Evolutionary conservation across 1,139 yeast species (phyloP), one percentile per base, ranked within the genome.

Genomic region (Suhomyces wounanorum): DNA sequence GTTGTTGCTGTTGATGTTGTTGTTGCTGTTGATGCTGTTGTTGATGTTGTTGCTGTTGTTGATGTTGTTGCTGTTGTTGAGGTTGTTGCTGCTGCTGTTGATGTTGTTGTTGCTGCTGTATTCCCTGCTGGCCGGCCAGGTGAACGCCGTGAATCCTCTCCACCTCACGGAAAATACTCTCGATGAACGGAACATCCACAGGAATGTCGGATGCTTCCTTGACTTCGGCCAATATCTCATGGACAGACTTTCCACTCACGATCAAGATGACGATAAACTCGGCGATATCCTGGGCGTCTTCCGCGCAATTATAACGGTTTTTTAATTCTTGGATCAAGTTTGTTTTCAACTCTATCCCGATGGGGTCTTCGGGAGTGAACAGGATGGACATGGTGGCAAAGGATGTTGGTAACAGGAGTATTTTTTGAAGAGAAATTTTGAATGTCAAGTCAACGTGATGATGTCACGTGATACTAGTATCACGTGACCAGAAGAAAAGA

Each of bases 211-310:
- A 83, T 48, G 89, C 71, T 41, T 83, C 82, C 38, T 80, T 72
- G 40, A 90, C 78, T 63, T 90, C 96, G 9, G 69, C 67, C 7
- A 82, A 77, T 43, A 89, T 86, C 55, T 87, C 89, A 9, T 74
- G 77, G 10, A 85, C 79, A 6, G 84, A 70, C 63, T 88, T 85
- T 58, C 85, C 83, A 60, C 88, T 88, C 26, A 87, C 84, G 52
- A 89, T 84, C 71, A 89, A 75, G 51, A 88, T 79, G 21, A 85
- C 79, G 53, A 90, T 83, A 64, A 83, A 90, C 64, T 90, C 96
- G 14, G 96, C 89, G 40, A 88, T 87, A 63, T 87, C 90, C 43
- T 76, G 82, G 31, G 89, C 84, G 64, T 89, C 96, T 54, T 87
- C 96, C 8, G 65, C 66, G 21, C 69, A 64, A 52, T 60, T 62